These are phyloP conservation scores for Exophiala oligosperma DNA, from an alignment of 2,329 filamentous ascomycete species.

Conservation along the genomic window DNA sequence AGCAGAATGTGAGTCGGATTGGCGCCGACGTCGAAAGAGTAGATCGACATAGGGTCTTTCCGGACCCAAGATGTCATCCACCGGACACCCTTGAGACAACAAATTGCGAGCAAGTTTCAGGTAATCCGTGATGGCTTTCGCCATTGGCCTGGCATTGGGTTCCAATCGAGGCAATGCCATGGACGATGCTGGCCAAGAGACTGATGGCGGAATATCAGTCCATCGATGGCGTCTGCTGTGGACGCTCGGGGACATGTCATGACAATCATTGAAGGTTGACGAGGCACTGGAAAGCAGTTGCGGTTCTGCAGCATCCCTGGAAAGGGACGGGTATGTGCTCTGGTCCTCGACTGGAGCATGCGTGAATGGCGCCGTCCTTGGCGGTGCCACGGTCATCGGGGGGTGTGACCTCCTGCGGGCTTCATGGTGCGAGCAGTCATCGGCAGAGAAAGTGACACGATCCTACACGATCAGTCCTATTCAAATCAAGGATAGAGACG, in stretches of 20 bases:
- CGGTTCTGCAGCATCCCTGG: not conserved
- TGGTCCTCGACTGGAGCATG: not conserved
- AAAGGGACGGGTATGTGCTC: not conserved
- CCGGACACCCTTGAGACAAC: not conserved
- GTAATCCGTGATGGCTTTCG: slow-evolving; percentile 6
- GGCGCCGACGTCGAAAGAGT: slow-evolving; percentile 5
- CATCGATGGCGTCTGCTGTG: not conserved
- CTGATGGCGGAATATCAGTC: not conserved
- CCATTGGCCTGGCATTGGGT: not conserved
- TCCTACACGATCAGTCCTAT: not conserved
- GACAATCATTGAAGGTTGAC: not conserved
- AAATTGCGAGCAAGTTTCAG: slow-evolving; percentile 1
- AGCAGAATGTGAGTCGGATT: slow-evolving; percentile 6
- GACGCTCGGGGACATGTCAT: not conserved
- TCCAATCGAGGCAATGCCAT: slow-evolving; percentile 3
- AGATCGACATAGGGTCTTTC: slow-evolving; percentile 5
- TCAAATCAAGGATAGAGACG: too few species aligned
- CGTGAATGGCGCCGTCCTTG: not conserved
- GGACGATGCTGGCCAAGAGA: not conserved
- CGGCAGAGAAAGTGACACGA: not conserved
- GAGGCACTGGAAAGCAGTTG: not conserved
- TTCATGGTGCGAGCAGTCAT: not conserved
- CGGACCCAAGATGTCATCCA: slow-evolving; percentile 4
- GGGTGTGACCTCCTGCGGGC: not conserved
- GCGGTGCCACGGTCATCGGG: not conserved